phyloP scores from a whole-genome alignment of 768 basidiomycete genomes.

The Boletellus ananas region DNA sequence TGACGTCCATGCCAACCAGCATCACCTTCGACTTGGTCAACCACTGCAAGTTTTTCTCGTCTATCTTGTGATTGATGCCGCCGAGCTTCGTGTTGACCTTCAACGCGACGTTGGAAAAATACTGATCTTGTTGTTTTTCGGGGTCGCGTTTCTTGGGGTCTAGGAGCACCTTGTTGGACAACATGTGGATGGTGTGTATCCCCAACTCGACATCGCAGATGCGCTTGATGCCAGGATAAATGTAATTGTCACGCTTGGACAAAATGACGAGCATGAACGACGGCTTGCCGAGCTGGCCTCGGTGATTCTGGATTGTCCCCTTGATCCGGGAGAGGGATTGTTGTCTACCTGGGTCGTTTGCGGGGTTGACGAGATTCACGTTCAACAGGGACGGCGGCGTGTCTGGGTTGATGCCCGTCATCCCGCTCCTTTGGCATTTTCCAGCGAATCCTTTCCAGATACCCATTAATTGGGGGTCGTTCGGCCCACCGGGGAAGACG shows the following conservation, averaged over 20 bases:
- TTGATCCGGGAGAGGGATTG: conserved; percentile 41
- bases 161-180: conserved; percentile 54
- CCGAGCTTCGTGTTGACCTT: conserved; percentile 84
- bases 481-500: conserved; percentile 36
- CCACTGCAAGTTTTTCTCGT: conserved; percentile 56
- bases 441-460: conserved; percentile 51
- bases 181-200: conserved; percentile 72
- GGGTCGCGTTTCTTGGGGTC: conserved; percentile 37
- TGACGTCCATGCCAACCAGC: conserved; percentile 84
- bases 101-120: conserved; percentile 76
- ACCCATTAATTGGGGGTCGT: conserved; percentile 25
- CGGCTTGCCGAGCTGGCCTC: conserved; percentile 39
- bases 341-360: conserved; percentile 34
- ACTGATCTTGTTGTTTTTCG: conserved; percentile 55
- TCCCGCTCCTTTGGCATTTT: conserved; percentile 60
- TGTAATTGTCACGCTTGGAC: conserved; percentile 62
- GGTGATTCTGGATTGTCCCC: conserved; percentile 32
- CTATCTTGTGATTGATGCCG: conserved; percentile 76
- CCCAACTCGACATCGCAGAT: conserved; percentile 74
- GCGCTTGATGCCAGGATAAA: conserved; percentile 80
- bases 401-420: conserved; percentile 52
- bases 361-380: conserved; percentile 1
- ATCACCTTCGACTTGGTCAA: conserved; percentile 66
- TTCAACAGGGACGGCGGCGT: conserved; percentile 38
- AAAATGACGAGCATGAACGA: conserved; percentile 70